phyloP scores from a whole-genome alignment of 257 asterid genomes.

The Forsythia suspensa region DNA sequence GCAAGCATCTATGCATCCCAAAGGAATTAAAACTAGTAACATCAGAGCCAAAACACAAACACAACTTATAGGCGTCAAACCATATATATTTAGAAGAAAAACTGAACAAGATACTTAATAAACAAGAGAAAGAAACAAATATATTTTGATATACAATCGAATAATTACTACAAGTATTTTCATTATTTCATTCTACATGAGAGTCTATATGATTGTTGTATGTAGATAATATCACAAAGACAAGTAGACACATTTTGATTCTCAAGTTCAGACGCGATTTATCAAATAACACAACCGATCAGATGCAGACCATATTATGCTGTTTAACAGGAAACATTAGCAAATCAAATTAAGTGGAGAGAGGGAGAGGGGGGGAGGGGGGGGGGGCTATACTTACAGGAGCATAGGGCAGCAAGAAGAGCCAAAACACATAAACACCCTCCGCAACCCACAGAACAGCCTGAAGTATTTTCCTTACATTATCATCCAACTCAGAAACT shows the following conservation, averaged over 20 bases:
- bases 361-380: too few relatives aligned
- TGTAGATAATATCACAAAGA: neutral
- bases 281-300: neutral
- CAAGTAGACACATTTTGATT: neutral
- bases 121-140: too few relatives aligned
- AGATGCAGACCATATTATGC: neutral
- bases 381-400: conserved; percentile 50
- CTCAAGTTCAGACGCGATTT: neutral
- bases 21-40: too few relatives aligned
- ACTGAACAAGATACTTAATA: too few relatives aligned
- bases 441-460: conserved; percentile 67
- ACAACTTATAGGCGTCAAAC: too few relatives aligned
- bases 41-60: neutral
- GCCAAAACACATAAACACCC: conserved; percentile 79
- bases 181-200: too few relatives aligned
- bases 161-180: too few relatives aligned
- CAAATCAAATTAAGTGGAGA: neutral
- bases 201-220: neutral
- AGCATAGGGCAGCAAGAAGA: conserved; percentile 91
- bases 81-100: too few relatives aligned
- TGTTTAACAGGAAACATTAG: neutral
- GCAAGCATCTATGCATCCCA: neutral
- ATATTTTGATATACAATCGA: too few relatives aligned
- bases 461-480: conserved; percentile 45
- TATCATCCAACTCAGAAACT: conserved; percentile 49